These are phyloP conservation scores for Aureobasidium melanogenum DNA, from an alignment of 2,329 filamentous ascomycete species.

Conservation along the genomic window DNA sequence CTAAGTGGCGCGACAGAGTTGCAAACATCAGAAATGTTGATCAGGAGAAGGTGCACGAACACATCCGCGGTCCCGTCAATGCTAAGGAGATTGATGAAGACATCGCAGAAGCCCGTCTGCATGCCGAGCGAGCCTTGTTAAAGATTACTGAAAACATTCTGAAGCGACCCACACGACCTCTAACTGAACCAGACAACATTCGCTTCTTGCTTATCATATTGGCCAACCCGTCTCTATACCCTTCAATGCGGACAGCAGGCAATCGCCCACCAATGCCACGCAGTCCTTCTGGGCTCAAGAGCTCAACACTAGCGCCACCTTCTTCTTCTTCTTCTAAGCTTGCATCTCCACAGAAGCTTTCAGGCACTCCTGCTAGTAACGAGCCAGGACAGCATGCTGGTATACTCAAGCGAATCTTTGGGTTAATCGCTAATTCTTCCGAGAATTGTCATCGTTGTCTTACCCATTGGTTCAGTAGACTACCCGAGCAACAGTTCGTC, in stretches of 20 bases:
- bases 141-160: conserved; percentile 72
- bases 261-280: not conserved
- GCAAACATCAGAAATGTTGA: conserved; percentile 26
- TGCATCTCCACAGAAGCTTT: conserved; percentile 12
- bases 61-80: conserved; percentile 38
- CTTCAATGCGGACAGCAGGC: conserved; percentile 21
- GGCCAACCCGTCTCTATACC: conserved; percentile 66
- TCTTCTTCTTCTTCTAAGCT: conserved; percentile 5
- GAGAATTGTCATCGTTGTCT: conserved; percentile 68
- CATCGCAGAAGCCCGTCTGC: conserved; percentile 54
- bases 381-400: conserved; percentile 64
- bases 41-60: conserved; percentile 25
- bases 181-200: conserved; percentile 60
- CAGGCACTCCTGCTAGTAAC: conserved; percentile 23
- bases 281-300: not conserved
- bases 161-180: conserved; percentile 64
- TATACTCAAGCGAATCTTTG: conserved; percentile 76
- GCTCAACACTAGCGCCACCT: not conserved
- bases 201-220: conserved; percentile 72
- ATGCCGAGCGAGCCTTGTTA: conserved; percentile 60
- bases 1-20: conserved; percentile 55
- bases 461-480: conserved; percentile 68
- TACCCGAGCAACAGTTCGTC: conserved; percentile 58
- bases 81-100: conserved; percentile 41
- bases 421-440: conserved; percentile 67